These are phyloP conservation scores for Aspergillus saccharolyticus DNA, from an alignment of 495 filamentous ascomycete species.

Conservation along the genomic window DNA sequence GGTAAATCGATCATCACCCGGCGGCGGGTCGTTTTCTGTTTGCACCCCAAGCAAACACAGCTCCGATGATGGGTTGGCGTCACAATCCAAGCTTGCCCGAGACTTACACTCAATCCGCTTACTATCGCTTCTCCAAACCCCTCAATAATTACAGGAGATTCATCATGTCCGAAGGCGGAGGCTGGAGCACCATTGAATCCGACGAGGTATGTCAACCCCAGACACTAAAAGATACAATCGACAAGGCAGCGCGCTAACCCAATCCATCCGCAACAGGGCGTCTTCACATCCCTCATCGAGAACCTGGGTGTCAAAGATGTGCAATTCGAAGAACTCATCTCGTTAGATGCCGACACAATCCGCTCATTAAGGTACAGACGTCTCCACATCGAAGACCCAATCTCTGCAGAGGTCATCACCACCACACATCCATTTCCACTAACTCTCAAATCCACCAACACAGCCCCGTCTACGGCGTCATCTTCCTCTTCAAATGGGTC, in stretches of 20 bases:
- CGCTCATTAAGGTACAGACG: constrained; percentile 52
- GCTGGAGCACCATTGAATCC: constrained; percentile 80
- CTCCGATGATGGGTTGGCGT: not conserved
- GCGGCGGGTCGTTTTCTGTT: not conserved
- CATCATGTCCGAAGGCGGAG: constrained; percentile 29
- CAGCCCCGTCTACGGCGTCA: constrained; percentile 89
- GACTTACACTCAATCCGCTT: too few relatives aligned
- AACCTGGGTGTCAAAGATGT: constrained; percentile 88
- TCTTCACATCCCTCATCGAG: constrained; percentile 92
- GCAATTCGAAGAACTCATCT: constrained; percentile 95
- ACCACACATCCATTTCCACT: not conserved
- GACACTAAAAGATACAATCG: too few relatives aligned
- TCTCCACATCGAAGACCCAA: constrained; percentile 1
- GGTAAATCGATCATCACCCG: not conserved
- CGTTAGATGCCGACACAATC: constrained; percentile 77
- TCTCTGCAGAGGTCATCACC: too few relatives aligned
- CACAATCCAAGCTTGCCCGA: not conserved
- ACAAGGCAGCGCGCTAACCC: too few relatives aligned
- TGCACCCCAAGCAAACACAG: not conserved
- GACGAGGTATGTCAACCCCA: too few relatives aligned
- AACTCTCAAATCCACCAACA: constrained; percentile 9
- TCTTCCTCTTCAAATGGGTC: constrained; percentile 99
- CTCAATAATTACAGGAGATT: too few relatives aligned
- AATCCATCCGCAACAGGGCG: constrained; percentile 49
- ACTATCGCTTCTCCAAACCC: too few relatives aligned